Evolutionary conservation across 1,139 yeast genomes (phyloP), one percentile per base, ranked within the genome.

Genomic region (Protomyces arabidopsidicola): DNA sequence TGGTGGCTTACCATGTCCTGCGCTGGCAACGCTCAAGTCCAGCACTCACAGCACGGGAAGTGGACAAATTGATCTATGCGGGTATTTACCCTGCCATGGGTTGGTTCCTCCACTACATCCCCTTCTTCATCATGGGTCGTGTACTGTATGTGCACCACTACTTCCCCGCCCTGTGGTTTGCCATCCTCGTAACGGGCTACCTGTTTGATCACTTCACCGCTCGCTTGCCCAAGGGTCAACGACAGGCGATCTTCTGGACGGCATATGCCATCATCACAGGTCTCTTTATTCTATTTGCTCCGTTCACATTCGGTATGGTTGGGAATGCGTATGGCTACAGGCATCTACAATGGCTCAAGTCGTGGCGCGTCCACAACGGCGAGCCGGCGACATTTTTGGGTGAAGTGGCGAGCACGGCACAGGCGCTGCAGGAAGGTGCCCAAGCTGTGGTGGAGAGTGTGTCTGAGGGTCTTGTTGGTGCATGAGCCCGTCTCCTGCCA

Each of bases 131-230:
- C 69, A 93, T 93, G 98, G 90, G 96, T 34, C 88, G 99, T 80
- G 98, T 95, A 69, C 90, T 97, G 3, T 93, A 95, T 74, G 93
- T 93, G 54, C 99, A 93, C 76, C 99, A 93, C 77, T 93, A 93
- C 76, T 82, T 90, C 71, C 99, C 99, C 36, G 97, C 98, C 0
- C 82, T 91, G 69, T 93, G 91, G 78, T 93, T 95, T 78, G 98
- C 98, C 66, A 85, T 93, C 81, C 77, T 93, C 69, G 85, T 90
- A 36, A 81, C 88, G 72, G 84, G 86, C 65, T 93, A 87, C 77
- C 79, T 86, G 70, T 78, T 90, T 67, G 97, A 91, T 73, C 80
- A 80, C 65, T 76, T 83, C 71, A 81, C 88, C 45, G 72, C 77
- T 39, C 72, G 71, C 65, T 70, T 73, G 42, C 70, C 68, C 72